Evolutionary conservation across 2,329 filamentous ascomycete genomes (phyloP), one percentile per base, ranked within the genome.

Genomic region (Cladosporium velox): DNA sequence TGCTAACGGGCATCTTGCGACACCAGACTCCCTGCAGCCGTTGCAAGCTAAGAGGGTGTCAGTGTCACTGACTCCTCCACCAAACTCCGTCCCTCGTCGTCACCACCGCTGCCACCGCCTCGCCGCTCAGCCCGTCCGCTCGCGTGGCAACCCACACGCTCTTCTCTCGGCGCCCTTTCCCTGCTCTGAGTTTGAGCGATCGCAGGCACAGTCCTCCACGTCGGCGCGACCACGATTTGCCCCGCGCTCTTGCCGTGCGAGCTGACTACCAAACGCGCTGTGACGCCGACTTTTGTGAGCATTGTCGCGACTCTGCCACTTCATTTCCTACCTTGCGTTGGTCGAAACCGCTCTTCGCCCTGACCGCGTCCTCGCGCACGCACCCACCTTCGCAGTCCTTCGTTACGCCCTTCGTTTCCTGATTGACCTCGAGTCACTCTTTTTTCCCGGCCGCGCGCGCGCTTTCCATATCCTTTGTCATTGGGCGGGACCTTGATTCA

Each of bases 351-450:
- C 41, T 47, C 30, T 52, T 57, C 61, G 61, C 61, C 44, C 55
- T 52, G 21, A 24, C 51, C 51, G 52, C 52, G 52, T 34, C 26
- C 26, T 35, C 51, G 44, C 61, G 61, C 61, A 55, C 61, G 34
- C 26, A 28, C 32, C n/a, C n/a, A 47, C 41, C 30, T n/a, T 35
- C 67, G 64, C 52, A 55, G 52, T 55, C 52, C 52, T 32, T 66
- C 64, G 67, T 69, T 70, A 68, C 70, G 70, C 70, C 70, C 63
- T 67, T 70, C 66, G 52, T 70, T 71, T 69, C 67, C 66, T 66
- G 64, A 58, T 67, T 64, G 55, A 58, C 64, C 47, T 65, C 65
- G 66, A 68, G 66, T 68, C 68, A 38, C 64, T 70, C 70, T 58
- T 68, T 52, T 21, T 70, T 67, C 63, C 60, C 47, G 35, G 35